Conservation (phyloP, 176 grass and related monocot genomes). For the Triticum monococcum region DNA sequence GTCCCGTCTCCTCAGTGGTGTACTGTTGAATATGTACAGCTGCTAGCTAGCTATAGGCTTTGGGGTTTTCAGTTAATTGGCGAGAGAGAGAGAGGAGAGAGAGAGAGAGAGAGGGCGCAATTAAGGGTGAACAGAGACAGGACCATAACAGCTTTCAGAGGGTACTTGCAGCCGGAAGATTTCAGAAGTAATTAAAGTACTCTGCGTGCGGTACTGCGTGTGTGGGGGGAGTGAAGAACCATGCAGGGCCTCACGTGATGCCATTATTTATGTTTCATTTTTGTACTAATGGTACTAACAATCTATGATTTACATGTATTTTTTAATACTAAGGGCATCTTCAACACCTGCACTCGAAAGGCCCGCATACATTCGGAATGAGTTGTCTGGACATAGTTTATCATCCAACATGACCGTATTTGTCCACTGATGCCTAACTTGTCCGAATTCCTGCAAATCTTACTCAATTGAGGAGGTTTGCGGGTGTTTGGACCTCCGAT, state of each 20-base stretch:
- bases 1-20: background rate
- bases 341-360: too few species aligned
- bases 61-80: background rate
- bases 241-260: background rate
- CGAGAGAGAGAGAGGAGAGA: background rate
- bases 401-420: too few species aligned
- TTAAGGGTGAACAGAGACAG: slow-evolving; percentile 4
- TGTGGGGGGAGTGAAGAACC: background rate
- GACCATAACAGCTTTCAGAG: background rate
- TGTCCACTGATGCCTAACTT: too few species aligned
- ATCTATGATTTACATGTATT: background rate
- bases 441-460: too few species aligned
- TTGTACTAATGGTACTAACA: background rate
- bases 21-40: background rate
- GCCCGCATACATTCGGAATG: too few species aligned
- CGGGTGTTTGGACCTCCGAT: too few species aligned
- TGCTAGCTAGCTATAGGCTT: background rate
- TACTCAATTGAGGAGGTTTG: too few species aligned
- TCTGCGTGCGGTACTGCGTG: background rate
- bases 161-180: slow-evolving; percentile 2
- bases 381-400: too few species aligned
- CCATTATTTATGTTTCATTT: background rate
- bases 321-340: too few species aligned
- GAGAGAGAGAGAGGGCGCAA: too few species aligned
- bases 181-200: slow-evolving; percentile 13